These are phyloP conservation scores for Chamaenerion angustifolium DNA, from an alignment of 345 rosid genomes.

Conservation along the genomic window DNA sequence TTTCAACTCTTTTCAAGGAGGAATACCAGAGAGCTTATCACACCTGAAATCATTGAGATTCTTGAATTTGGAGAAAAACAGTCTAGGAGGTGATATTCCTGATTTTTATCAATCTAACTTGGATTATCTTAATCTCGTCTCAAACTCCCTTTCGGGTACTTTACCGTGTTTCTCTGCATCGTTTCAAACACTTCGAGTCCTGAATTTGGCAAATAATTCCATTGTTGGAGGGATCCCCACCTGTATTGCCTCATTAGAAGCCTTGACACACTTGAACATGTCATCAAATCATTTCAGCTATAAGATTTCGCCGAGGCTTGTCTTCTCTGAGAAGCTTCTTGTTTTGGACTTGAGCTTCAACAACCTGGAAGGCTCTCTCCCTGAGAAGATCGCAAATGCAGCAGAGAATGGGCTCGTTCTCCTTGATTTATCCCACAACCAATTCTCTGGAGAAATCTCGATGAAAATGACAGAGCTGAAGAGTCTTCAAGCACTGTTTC, in stretches of 20 bases:
- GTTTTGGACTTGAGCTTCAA: conserved; percentile 77
- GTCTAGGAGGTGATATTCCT: conserved; percentile 34
- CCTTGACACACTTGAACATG: conserved; percentile 47
- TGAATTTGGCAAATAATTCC: conserved; percentile 55
- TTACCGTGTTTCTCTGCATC: conserved; percentile 68
- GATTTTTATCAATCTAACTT: conserved; percentile 50
- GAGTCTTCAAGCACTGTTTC: conserved; percentile 68
- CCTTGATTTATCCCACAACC: conserved; percentile 71
- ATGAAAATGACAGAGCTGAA: conserved; percentile 62
- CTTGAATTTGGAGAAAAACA: conserved; percentile 55
- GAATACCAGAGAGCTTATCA: conserved; percentile 43
- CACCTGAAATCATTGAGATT: conserved; percentile 35
- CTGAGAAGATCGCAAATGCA: conserved; percentile 38
- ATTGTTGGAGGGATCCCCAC: conserved; percentile 81
- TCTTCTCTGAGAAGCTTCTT: conserved; percentile 56
- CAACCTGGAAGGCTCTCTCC: conserved; percentile 58
- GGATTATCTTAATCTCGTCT: conserved; percentile 50
- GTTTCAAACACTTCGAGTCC: conserved; percentile 30
- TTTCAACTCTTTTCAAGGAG: conserved; percentile 60
- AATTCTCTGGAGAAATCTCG: conserved; percentile 61
- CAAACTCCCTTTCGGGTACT: conserved; percentile 62
- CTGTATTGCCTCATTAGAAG: conserved; percentile 50
- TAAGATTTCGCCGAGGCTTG: conserved; percentile 59
- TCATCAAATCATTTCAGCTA: conserved; percentile 49
- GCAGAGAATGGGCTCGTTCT: conserved; percentile 72